Base-by-base conservation (phyloP, 495 filamentous ascomycete species). In the Annulohypoxylon moriforme region DNA sequence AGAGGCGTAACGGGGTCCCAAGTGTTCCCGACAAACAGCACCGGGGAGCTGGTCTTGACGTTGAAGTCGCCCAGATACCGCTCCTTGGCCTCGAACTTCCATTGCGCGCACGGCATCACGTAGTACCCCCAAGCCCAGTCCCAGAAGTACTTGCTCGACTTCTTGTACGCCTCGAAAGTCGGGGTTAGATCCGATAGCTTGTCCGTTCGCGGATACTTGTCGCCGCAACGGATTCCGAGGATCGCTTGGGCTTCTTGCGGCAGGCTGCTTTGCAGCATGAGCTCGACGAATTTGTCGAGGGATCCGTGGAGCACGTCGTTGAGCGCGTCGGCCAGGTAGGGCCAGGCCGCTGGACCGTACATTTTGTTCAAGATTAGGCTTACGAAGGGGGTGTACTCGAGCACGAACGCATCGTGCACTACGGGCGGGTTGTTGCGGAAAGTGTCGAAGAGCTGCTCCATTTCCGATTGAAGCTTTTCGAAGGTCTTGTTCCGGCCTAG, bases 1-100 rank as follows among this genome's bases (percentile, higher is more conserved):
- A 86, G 67, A 16, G 86, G 82, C 2, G 86, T 86, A 11, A 78
- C 74, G 6, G 82, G 75, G 58, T 86, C 85, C 8, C 66, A 74
- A 0, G 66, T 79, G 60, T 84, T 85, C 4, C 81, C 79, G 18
- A 85, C 76, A 13, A 86, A 69, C 14, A 88, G 68, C n/a, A 83
- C 38, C 1, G 83, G 84, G 29, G 79, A 78, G 64, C 73, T 78
- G 1, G 83, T 85, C 64, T 74, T 77, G 29, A 83, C 78, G 5
- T 72, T 34, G 64, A 83, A 85, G 25, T 77, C 71, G 11, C 81
- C 82, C n/a, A 33, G 67, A 62, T 84, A 86, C 16, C 73, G 70
- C 72, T 83, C 84, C 64, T 79, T 79, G 14, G 83, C 77, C 6
- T 75, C 49, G 36, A 82, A 76, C 53, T 68, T 73, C 85, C 84